These are phyloP conservation scores for Tagetes erecta DNA, from an alignment of 129 eudicot species.

Conservation along the genomic window DNA sequence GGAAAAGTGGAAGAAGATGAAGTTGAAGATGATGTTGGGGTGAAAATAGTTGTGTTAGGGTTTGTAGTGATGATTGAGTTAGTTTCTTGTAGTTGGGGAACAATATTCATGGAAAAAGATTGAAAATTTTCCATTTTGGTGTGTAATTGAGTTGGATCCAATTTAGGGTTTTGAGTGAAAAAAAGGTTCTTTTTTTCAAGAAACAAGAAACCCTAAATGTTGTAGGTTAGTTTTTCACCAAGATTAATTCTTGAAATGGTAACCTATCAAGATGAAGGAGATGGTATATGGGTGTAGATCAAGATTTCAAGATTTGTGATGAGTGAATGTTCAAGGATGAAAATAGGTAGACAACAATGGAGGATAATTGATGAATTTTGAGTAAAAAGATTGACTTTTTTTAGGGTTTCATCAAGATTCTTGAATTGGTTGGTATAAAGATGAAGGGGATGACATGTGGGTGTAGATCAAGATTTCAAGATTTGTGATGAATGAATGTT, in stretches of 20 bases:
- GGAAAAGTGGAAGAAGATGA: constrained; percentile 39
- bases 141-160: neutral
- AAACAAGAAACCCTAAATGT: constrained; percentile 29
- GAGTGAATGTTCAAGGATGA: constrained; percentile 35
- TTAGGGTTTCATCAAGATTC: constrained; percentile 40
- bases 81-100: constrained; percentile 34
- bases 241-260: constrained; percentile 17
- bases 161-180: constrained; percentile 10
- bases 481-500: constrained; percentile 24
- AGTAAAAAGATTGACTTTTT: too few species aligned
- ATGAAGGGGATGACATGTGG: constrained; percentile 13
- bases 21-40: constrained; percentile 38
- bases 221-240: constrained; percentile 32
- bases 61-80: constrained; percentile 35
- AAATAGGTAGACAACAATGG: constrained; percentile 27
- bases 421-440: constrained; percentile 6
- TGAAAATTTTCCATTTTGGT: constrained; percentile 38
- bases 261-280: constrained; percentile 1
- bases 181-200: neutral
- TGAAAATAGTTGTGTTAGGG: constrained; percentile 2
- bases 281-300: constrained; percentile 11
- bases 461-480: constrained; percentile 25
- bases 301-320: constrained; percentile 29
- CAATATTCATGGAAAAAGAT: constrained; percentile 31
- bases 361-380: neutral